Conservation (phyloP, 2,329 filamentous ascomycete species). For the Epichloe amarillans region DNA sequence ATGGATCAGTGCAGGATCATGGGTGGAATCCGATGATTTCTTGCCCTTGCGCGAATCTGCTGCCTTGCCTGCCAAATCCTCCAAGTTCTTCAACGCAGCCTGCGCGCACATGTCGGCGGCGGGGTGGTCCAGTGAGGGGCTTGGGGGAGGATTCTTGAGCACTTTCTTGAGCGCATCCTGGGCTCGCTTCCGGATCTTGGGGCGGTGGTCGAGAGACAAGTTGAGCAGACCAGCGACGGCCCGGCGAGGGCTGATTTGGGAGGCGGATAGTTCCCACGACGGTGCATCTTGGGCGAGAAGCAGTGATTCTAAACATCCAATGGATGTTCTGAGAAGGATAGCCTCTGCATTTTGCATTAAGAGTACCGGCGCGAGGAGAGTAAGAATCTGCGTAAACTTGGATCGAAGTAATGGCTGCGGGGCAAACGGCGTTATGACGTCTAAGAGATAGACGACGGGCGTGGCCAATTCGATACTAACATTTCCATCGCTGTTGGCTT, state of each 20-base stretch:
- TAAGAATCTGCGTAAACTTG: constrained; percentile 90
- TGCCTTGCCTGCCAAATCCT: constrained; percentile 55
- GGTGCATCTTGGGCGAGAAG: constrained; percentile 76
- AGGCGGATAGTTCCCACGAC: constrained; percentile 76
- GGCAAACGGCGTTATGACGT: constrained; percentile 74
- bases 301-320: constrained; percentile 87
- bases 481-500: constrained; percentile 55
- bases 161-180: constrained; percentile 80
- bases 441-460: constrained; percentile 88
- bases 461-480: constrained; percentile 72
- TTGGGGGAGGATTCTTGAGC: constrained; percentile 79
- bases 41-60: constrained; percentile 45
- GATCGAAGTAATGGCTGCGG: constrained; percentile 78
- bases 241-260: constrained; percentile 71
- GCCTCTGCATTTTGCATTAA: constrained; percentile 73
- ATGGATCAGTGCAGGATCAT: constrained; percentile 81
- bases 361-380: constrained; percentile 71
- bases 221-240: constrained; percentile 78
- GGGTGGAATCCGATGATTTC: constrained; percentile 47
- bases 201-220: constrained; percentile 72
- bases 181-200: constrained; percentile 87
- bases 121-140: constrained; percentile 84
- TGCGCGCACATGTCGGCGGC: constrained; percentile 94
- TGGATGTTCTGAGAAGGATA: constrained; percentile 71
- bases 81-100: constrained; percentile 68